Conservation (phyloP, 306 rosid genomes). For the Gastrolobium bilobum region DNA sequence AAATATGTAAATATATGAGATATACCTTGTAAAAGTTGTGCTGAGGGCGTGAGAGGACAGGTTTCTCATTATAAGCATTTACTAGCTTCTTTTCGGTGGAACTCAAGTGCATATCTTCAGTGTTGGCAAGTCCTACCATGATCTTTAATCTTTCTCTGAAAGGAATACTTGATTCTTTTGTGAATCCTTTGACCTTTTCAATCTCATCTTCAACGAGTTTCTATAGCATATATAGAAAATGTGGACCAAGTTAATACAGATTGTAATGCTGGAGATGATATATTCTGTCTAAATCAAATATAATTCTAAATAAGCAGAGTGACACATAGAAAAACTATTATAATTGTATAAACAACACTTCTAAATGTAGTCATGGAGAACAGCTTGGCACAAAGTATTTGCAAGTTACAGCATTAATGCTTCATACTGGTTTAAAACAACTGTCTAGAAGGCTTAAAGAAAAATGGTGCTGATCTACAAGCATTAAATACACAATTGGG, state of each 20-base stretch:
- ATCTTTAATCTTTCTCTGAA: conserved; percentile 80
- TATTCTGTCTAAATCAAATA: conserved; percentile 6
- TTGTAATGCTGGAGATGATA: not conserved
- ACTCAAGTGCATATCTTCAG: conserved; percentile 71
- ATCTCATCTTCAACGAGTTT: conserved; percentile 67
- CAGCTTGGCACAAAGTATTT: not conserved
- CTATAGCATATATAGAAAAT: conserved; percentile 50
- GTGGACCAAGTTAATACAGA: conserved; percentile 12
- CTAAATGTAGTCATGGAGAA: not conserved
- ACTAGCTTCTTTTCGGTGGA: conserved; percentile 70
- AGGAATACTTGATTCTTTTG: conserved; percentile 67
- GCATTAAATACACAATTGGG: not conserved
- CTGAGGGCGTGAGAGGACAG: conserved; percentile 90
- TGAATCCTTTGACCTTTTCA: conserved; percentile 74
- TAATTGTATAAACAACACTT: not conserved
- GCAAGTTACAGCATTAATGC: not conserved
- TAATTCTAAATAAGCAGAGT: not conserved
- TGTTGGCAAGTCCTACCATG: conserved; percentile 74
- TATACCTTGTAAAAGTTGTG: conserved; percentile 74
- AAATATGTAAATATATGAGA: too few species aligned
- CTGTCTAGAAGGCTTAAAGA: not conserved
- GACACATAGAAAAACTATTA: not conserved
- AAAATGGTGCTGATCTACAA: not conserved
- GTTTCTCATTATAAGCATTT: conserved; percentile 75
- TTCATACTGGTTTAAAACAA: not conserved